Percentiles rank a stretch among this genome's conserved stretches.
Evolutionary conservation across 140 eudicot genomes (phyloP).

Genomic region (Cichorium intybus): DNA sequence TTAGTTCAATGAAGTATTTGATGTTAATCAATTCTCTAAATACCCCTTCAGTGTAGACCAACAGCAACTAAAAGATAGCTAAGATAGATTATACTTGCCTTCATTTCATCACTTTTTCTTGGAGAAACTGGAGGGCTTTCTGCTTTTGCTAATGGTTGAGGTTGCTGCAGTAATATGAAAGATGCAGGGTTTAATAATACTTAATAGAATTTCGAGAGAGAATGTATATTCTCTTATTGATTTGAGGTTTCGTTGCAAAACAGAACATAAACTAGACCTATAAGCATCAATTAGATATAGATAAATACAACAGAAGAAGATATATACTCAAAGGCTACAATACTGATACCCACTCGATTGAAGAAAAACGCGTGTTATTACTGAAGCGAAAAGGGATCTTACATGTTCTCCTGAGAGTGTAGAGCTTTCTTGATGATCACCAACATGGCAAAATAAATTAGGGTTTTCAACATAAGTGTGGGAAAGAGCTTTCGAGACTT

Average conservation of each 20-base stretch:
- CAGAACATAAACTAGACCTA: background rate
- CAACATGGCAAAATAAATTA: constrained; percentile 15
- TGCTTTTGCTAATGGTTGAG: constrained; percentile 33
- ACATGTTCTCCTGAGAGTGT: constrained; percentile 30
- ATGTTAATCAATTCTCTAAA: background rate
- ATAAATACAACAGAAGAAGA: no score
- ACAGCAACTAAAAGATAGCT: background rate
- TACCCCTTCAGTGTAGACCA: background rate
- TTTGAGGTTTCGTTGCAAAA: background rate
- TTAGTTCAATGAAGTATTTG: background rate
- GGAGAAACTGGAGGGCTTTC: constrained; percentile 84
- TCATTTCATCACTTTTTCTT: constrained; percentile 71
- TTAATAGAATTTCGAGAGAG: no score
- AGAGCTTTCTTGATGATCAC: constrained; percentile 13
- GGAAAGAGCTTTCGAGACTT: constrained; percentile 73
- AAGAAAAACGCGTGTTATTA: background rate
- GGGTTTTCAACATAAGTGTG: constrained; percentile 30
- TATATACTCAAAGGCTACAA: no score
- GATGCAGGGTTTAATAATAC: background rate
- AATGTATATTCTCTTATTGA: no score
- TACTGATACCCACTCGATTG: no score
- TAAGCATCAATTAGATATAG: background rate
- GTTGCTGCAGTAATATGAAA: constrained; percentile 38
- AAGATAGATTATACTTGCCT: constrained; percentile 38
- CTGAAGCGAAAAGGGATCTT: constrained; percentile 8